Conservation (phyloP, 1,284 basidiomycete species). For the Cutaneotrichosporon arboriforme region DNA sequence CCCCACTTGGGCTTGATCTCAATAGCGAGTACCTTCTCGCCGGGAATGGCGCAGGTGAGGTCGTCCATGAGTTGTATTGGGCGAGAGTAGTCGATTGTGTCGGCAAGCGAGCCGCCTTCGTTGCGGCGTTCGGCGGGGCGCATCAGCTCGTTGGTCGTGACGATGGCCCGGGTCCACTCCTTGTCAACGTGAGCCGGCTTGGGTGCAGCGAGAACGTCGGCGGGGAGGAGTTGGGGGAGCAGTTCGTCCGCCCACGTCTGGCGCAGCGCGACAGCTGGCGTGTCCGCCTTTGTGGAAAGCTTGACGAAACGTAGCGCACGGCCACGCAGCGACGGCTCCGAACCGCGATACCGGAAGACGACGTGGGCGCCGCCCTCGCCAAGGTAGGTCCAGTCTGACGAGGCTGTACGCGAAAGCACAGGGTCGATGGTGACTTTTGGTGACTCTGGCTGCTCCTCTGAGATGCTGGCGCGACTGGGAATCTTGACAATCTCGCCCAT, state of each 20-base stretch:
- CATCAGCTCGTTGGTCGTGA: slow-evolving; percentile 50
- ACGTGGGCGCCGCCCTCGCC: slow-evolving; percentile 85
- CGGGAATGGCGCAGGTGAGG: slow-evolving; percentile 41
- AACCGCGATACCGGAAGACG: slow-evolving; percentile 72
- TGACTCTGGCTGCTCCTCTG: not conserved
- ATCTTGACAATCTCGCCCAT: slow-evolving; percentile 34
- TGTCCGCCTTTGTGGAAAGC: slow-evolving; percentile 1
- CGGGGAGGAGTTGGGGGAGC: slow-evolving; percentile 54
- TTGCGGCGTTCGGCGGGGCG: slow-evolving; percentile 57
- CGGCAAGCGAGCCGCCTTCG: slow-evolving; percentile 50
- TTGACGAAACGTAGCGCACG: slow-evolving; percentile 58
- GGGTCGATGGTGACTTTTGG: not conserved
- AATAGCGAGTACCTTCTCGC: slow-evolving; percentile 54
- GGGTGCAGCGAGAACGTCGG: slow-evolving; percentile 56
- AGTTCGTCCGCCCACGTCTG: slow-evolving; percentile 28
- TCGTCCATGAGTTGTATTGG: slow-evolving; percentile 57
- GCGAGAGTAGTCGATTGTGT: slow-evolving; percentile 57
- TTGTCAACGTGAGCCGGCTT: slow-evolving; percentile 54
- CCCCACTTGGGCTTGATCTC: slow-evolving; percentile 98
- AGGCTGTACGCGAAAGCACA: slow-evolving; percentile 16
- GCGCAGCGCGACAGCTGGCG: slow-evolving; percentile 7
- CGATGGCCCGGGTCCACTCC: slow-evolving; percentile 61
- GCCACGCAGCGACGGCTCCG: slow-evolving; percentile 54
- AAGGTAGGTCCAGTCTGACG: slow-evolving; percentile 70
- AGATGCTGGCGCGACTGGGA: slow-evolving; percentile 2